Base-by-base conservation (phyloP, 169 alveolate genomes). In the Eimeria necatrix region DNA sequence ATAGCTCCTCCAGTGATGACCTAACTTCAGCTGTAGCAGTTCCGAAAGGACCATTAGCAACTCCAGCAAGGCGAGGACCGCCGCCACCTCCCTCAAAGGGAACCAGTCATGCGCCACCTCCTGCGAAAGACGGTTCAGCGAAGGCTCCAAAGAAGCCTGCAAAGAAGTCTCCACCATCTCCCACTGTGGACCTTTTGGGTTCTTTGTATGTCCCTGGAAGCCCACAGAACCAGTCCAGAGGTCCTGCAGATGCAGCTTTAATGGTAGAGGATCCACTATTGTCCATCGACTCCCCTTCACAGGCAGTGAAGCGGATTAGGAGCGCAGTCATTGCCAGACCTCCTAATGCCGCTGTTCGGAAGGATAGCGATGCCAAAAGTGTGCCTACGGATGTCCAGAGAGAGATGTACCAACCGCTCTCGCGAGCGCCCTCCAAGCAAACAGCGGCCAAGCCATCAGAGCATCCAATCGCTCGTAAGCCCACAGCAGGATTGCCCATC, bases 1-100 rank as follows among this genome's bases (percentile, higher is more conserved):
- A 85, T 52, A 85, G 93, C 93, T 85, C 93, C 32, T 85, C 93
- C 52, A 85, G 93, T 73, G 26, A 73, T 83, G 91, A 83, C 73
- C 41, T 83, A 4, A 49, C 74, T 14, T 52, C 91, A 8, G 53
- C 32, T 8, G 56, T 51, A 22, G 24, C 70, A 8, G 74, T 18
- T 8, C 6, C 24, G 20, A 83, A 49, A n/a, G 61, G 4, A 20
- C 46, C 46, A 9, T 49, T 61, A 6, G 61, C 68, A 49, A 14
- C 16, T 3, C 86, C 86, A 41, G 60, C 59, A 48, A 76, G 22
- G 86, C 41, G 64, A 49, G 86, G 86, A 26, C 46, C 18, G 86
- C 60, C 51, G 61, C 64, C 86, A n/a, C 86, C 22, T 49, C 46
- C 86, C 86, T 46, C 68, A 7, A 76, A 76, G 41, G 20, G n/a